Evolutionary conservation across 345 rosid species (phyloP).

Genomic region (Eucalyptus regnans): DNA sequence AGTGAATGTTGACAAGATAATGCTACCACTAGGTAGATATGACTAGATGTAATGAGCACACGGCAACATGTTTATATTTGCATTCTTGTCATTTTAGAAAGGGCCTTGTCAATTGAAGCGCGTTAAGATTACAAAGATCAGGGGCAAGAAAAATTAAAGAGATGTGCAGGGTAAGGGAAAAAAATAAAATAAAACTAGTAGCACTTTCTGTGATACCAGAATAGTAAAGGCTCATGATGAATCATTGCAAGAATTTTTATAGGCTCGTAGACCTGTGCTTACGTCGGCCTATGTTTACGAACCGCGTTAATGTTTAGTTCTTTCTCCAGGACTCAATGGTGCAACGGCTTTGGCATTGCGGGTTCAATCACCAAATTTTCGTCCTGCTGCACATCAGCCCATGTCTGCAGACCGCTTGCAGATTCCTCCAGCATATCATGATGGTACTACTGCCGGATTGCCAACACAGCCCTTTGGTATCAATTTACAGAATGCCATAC

Average conservation of each 20-base stretch:
- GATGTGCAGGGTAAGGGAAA: not conserved
- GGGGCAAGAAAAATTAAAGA: not conserved
- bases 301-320: no score
- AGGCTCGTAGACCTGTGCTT: no score
- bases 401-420: not conserved
- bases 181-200: not conserved
- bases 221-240: no score
- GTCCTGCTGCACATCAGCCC: not conserved
- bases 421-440: not conserved
- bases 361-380: not conserved
- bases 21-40: not conserved
- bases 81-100: not conserved
- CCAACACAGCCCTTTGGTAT: not conserved
- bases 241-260: no score
- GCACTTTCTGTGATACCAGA: no score
- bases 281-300: no score
- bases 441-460: not conserved
- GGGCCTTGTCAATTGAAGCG: not conserved
- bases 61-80: not conserved
- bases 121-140: not conserved
- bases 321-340: not conserved
- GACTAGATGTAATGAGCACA: not conserved
- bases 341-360: not conserved
- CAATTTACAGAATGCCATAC: not conserved
- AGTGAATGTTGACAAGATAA: not conserved